Conservation (phyloP, 352 stramenopile genomes). For the Phytophthora multivora region DNA sequence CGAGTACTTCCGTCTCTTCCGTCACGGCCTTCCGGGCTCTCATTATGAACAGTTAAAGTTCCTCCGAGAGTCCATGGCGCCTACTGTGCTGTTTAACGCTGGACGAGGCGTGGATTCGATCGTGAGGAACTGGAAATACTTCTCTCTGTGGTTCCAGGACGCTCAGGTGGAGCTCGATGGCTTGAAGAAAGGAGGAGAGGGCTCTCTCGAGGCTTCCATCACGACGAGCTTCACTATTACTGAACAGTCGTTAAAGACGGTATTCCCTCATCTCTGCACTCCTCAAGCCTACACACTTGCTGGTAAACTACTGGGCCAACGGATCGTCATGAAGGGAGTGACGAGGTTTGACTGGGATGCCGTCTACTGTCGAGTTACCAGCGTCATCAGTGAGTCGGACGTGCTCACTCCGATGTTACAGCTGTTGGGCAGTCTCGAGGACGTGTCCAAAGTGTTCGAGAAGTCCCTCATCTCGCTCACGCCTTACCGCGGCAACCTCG, state of each 20-base stretch:
- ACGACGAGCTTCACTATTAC: conserved; percentile 14
- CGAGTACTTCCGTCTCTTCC: conserved; percentile 33
- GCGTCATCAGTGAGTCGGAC: conserved; percentile 19
- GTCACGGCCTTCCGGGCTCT: conserved; percentile 4
- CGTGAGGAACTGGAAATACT: conserved; percentile 16
- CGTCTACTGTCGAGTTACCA: conserved; percentile 6
- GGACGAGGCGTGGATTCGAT: conserved; percentile 9
- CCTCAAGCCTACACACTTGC: not conserved
- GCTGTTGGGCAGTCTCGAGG: conserved; percentile 16
- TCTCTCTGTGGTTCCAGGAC: conserved; percentile 14
- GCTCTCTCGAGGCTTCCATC: not conserved
- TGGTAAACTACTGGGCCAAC: conserved; percentile 14
- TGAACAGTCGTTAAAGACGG: not conserved
- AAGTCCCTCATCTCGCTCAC: conserved; percentile 15
- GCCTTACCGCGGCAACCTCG: not conserved
- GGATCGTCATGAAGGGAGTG: conserved; percentile 12
- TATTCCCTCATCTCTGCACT: conserved; percentile 10
- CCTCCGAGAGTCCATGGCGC: conserved; percentile 2
- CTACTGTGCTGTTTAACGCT: conserved; percentile 12
- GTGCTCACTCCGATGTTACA: conserved; percentile 23
- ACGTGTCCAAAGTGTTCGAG: conserved; percentile 16
- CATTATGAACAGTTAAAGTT: conserved; percentile 13
- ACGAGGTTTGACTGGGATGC: conserved; percentile 19
- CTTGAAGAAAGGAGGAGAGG: not conserved
- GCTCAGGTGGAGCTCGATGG: conserved; percentile 13